phyloP scores from a whole-genome alignment of 352 stramenopile genomes.

The Phytophthora tubulina region DNA sequence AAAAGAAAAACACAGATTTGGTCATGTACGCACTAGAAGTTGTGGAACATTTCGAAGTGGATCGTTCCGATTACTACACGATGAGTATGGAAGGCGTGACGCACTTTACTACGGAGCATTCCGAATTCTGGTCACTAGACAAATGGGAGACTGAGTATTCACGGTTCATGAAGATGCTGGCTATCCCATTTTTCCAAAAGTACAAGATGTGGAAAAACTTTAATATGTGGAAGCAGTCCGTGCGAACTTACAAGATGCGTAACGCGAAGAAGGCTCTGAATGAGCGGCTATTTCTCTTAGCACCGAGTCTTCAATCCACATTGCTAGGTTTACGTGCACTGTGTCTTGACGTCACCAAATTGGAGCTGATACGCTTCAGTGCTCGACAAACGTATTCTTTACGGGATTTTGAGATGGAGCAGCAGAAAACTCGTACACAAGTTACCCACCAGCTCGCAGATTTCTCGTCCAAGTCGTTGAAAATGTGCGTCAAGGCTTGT shows the following conservation, averaged over 20 bases:
- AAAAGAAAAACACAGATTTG: constrained; percentile 68
- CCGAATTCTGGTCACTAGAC: constrained; percentile 93
- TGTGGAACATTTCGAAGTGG: constrained; percentile 86
- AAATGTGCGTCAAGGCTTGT: constrained; percentile 90
- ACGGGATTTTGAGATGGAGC: constrained; percentile 81
- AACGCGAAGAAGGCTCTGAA: constrained; percentile 87
- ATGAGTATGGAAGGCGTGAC: constrained; percentile 94
- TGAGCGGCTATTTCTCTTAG: constrained; percentile 90
- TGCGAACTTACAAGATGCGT: constrained; percentile 89
- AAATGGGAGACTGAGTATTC: constrained; percentile 95
- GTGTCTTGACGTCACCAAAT: constrained; percentile 72
- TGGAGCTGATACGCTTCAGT: constrained; percentile 79
- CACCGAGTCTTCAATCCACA: constrained; percentile 83
- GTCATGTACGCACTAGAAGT: constrained; percentile 89
- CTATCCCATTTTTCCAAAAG: constrained; percentile 93
- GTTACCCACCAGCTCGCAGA: constrained; percentile 65
- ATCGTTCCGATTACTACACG: constrained; percentile 92
- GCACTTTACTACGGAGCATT: constrained; percentile 89
- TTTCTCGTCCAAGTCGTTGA: constrained; percentile 78
- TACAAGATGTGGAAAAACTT: constrained; percentile 96
- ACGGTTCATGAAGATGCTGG: constrained; percentile 92
- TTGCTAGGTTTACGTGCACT: constrained; percentile 81
- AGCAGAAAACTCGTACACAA: constrained; percentile 59
- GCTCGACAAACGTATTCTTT: constrained; percentile 82
- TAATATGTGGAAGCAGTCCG: constrained; percentile 92